A percentile compares a stretch with the other conserved stretches of the same genome.
Conservation (phyloP, 768 basidiomycete species). For the Lentinula sp. region DNA sequence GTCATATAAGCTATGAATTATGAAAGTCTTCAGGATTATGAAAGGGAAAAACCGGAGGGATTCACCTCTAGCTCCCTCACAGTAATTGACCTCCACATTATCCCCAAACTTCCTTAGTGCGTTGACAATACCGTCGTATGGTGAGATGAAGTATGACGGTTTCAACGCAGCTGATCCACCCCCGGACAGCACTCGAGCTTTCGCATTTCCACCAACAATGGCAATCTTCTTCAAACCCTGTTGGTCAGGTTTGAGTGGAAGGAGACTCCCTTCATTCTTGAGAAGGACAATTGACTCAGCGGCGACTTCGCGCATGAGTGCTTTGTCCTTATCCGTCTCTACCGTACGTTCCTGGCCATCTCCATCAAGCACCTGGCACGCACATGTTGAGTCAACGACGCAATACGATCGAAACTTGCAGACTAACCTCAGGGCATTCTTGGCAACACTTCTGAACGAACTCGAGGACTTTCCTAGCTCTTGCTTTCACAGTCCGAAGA, state of each 20-base stretch:
- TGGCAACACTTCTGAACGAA: conserved; percentile 65
- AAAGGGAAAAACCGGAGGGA: conserved; percentile 1
- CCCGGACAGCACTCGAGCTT: conserved; percentile 54
- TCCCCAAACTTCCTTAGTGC: conserved; percentile 34
- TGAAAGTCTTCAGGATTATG: neutral
- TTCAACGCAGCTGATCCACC: conserved; percentile 73
- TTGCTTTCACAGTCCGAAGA: conserved; percentile 55
- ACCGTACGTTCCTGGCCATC: conserved; percentile 61
- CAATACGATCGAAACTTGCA: neutral
- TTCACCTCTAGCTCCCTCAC: conserved; percentile 65
- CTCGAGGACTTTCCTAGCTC: conserved; percentile 61
- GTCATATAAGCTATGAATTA: conserved; percentile 48
- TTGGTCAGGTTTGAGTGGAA: conserved; percentile 41
- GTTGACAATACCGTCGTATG: conserved; percentile 68
- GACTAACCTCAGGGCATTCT: conserved; percentile 55
- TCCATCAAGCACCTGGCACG: conserved; percentile 55
- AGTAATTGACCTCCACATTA: conserved; percentile 52
- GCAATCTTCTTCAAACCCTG: conserved; percentile 58
- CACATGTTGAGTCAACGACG: neutral
- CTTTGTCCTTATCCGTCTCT: conserved; percentile 56
- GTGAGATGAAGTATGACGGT: conserved; percentile 69
- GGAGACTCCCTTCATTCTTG: conserved; percentile 55
- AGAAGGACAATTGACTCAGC: conserved; percentile 68
- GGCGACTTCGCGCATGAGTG: conserved; percentile 62
- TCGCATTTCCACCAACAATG: conserved; percentile 71